Evolutionary conservation across 2,329 filamentous ascomycete species (phyloP).

Genomic region (Aciculosporium take): DNA sequence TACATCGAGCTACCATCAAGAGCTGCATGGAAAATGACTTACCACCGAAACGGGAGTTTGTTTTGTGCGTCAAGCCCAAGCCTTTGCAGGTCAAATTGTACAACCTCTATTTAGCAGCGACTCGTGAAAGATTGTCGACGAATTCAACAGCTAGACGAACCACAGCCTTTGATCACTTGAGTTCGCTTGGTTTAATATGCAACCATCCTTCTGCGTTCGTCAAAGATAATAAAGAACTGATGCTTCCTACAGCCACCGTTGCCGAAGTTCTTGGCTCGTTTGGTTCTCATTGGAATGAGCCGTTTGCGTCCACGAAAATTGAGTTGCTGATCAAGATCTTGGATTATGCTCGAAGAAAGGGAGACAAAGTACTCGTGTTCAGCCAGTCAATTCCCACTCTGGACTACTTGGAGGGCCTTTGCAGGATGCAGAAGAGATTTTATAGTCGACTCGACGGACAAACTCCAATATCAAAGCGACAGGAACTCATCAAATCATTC

Average conservation of each 20-base stretch:
- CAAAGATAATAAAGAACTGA: constrained; percentile 11
- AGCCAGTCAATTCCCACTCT: constrained; percentile 58
- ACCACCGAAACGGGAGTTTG: constrained; percentile 66
- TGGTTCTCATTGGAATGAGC: constrained; percentile 27
- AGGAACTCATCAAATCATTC: constrained; percentile 52
- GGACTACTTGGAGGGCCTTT: constrained; percentile 48
- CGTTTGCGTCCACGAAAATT: constrained; percentile 53
- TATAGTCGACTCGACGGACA: constrained; percentile 53
- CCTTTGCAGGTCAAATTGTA: constrained; percentile 52
- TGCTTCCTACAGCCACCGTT: constrained; percentile 16
- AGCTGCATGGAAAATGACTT: constrained; percentile 51
- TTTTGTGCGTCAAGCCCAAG: constrained; percentile 60
- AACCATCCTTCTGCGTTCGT: constrained; percentile 37
- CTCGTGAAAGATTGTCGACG: constrained; percentile 1
- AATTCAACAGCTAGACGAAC: constrained; percentile 5
- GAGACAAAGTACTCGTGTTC: constrained; percentile 72
- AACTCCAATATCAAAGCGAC: constrained; percentile 42
- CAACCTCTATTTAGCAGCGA: constrained; percentile 25
- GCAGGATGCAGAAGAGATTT: constrained; percentile 33
- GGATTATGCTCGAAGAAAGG: constrained; percentile 40
- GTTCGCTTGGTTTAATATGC: constrained; percentile 32
- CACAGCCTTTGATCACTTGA: constrained; percentile 22
- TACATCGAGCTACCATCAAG: constrained; percentile 57
- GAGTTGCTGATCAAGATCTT: constrained; percentile 55
- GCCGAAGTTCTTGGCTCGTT: constrained; percentile 20